These are phyloP conservation scores for Rhizopogon salebrosus DNA, from an alignment of 768 basidiomycete genomes.

Conservation along the genomic window DNA sequence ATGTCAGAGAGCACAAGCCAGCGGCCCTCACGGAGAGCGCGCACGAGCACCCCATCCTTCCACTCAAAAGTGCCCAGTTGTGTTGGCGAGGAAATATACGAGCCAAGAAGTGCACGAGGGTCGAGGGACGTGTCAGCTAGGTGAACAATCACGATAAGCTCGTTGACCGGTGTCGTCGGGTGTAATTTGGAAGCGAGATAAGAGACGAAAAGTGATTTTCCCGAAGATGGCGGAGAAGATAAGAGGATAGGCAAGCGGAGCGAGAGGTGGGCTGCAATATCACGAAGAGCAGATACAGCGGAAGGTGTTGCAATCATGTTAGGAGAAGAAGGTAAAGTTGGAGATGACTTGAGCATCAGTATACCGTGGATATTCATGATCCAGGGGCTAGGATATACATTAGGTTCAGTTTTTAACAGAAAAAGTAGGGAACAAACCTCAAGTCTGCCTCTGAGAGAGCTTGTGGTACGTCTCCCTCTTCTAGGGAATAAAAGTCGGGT, in stretches of 20 bases:
- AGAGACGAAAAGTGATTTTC: conserved; percentile 76
- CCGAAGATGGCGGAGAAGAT: conserved; percentile 82
- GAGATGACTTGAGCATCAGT: conserved; percentile 49
- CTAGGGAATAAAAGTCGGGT: conserved; percentile 42
- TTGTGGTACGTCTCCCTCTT: conserved; percentile 28
- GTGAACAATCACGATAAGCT: conserved; percentile 80
- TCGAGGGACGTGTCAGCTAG: conserved; percentile 95
- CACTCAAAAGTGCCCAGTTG: conserved; percentile 90
- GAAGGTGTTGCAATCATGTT: conserved; percentile 62
- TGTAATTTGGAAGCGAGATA: conserved; percentile 68
- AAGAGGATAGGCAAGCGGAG: conserved; percentile 74
- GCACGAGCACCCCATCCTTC: conserved; percentile 90
- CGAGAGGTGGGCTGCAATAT: conserved; percentile 60
- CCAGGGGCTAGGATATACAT: conserved; percentile 40
- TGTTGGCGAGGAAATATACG: conserved; percentile 82
- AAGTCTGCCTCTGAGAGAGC: conserved; percentile 43
- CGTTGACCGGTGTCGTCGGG: conserved; percentile 40
- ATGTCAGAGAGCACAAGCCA: conserved; percentile 94
- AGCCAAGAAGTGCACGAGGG: conserved; percentile 87
- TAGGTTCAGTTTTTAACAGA: not conserved
- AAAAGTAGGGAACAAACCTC: conserved; percentile 37
- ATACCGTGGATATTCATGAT: conserved; percentile 62
- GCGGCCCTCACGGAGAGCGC: conserved; percentile 82
- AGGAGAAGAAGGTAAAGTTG: conserved; percentile 19
- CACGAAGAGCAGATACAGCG: conserved; percentile 50